Evolutionary conservation across 2,329 filamentous ascomycete species (phyloP), one percentile per base, ranked within the genome.

Genomic region (Ophiostoma novo-ulmi): DNA sequence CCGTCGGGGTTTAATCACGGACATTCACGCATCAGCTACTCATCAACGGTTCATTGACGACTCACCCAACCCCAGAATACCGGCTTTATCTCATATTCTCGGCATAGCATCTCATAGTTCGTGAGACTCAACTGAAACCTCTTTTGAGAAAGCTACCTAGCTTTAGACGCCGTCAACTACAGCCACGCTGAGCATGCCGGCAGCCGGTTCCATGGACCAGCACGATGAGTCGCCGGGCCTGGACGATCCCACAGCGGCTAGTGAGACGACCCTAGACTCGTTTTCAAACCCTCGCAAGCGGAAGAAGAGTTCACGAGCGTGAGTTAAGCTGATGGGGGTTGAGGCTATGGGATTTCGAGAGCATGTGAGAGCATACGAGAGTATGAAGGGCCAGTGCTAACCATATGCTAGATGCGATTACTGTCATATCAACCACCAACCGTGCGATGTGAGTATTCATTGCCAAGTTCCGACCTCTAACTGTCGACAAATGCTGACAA

Each of bases 351-450:
- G 22, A 35, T 61, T 8, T 2, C n/a, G 26, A 36, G 13, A 17
- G 14, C 11, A 44, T 44, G 39, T 20, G 31, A 36, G 61, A 64
- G 6, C 7, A 31, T 31, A n/a, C 26, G 7, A 58, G 22, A 55
- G n/a, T 7, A 10, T 22, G 52, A 58, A 55, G 13, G 11, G 44
- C 8, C 5, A 6, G 13, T 39, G 44, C 68, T 70, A 48, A 68
- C 65, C 11, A n/a, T 48, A 5, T 55, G 1, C 4, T 71, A 83
- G 82, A 69, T 83, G 81, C 76, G 81, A 83, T 76, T 82, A 81
- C 66, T 83, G 81, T 73, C 82, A 83, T 72, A 79, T 81, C 69
- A 82, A 83, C 74, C 81, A 83, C 72, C 81, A 83, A 75, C 81
- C 82, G 6, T 83, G 82, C 75, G 82, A 83, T 75, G 74, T 75